Evolutionary conservation across 2,329 filamentous ascomycete genomes (phyloP), one percentile per base, ranked within the genome.

Genomic region (Gnomoniopsis smithogilvyi): DNA sequence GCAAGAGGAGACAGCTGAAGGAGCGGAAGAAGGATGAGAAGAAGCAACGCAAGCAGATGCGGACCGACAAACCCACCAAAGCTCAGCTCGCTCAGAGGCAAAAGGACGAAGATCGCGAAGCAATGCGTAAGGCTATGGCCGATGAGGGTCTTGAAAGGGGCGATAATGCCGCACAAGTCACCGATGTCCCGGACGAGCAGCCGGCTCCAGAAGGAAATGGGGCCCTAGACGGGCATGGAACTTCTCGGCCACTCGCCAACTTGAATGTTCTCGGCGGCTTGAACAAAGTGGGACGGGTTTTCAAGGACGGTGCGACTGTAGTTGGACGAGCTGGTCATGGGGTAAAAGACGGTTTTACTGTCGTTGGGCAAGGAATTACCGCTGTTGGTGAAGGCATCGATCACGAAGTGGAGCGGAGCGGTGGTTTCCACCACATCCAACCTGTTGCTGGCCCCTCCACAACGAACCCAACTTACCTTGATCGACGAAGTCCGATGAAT

Each of bases 1-100:
- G 91, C 57, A 93, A 92, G 69, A 91, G 88, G 70, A 87, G 86
- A 15, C 87, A 97, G 65, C 75, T 89, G n/a, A 89, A 94, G 69
- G 79, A 86, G 67, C 70, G 80, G 57, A 79, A 80, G 54, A 83
- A 84, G 53, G 83, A 85, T 7, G 88, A 87, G 46, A 92, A 90
- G 69, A 82, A 82, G 64, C 75, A 78, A 1, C 84, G 86, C n/a
- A 83, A 79, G 59, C 74, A 79, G 50, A 69, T 73, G 33, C 80
- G 78, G 59, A 72, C 75, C 30, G 80, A 80, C 58, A 73, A 76
- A 0, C 71, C 80, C 19, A 80, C 78, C 45, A 86, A 83, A 65
- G 68, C 78, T 17, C 81, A 85, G 63, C 78, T 69, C 43, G 71
- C 74, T 1, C 72, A 77, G 21, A 80, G 78, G 53, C 70, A 76